These are phyloP conservation scores for Punica granatum DNA, from an alignment of 345 rosid species.

Conservation along the genomic window DNA sequence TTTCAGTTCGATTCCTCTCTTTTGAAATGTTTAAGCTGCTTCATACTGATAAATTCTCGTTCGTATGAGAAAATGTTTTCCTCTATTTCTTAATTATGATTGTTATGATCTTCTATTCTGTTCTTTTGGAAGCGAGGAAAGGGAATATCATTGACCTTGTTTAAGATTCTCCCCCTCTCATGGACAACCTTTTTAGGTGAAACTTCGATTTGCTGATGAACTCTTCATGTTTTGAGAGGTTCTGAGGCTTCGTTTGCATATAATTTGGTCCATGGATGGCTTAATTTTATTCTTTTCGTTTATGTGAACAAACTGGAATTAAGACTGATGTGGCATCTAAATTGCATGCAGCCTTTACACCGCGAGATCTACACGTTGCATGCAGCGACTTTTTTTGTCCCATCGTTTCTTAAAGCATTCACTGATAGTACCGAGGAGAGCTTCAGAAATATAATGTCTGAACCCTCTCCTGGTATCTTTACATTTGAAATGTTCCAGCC, in stretches of 20 bases:
- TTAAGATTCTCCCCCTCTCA: not conserved
- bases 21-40: not conserved
- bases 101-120: not conserved
- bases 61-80: not conserved
- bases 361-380: conserved; percentile 56
- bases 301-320: not conserved
- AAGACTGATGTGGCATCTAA: not conserved
- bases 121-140: not conserved
- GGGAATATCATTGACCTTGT: not conserved
- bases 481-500: conserved; percentile 86
- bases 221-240: too few species aligned
- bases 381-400: conserved; percentile 48
- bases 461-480: conserved; percentile 58
- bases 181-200: not conserved
- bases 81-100: not conserved
- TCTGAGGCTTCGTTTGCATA: not conserved
- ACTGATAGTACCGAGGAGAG: conserved; percentile 48
- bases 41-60: not conserved
- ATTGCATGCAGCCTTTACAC: conserved; percentile 72
- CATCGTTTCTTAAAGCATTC: conserved; percentile 68
- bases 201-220: not conserved
- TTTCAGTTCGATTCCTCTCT: not conserved
- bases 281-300: not conserved
- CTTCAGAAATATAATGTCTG: conserved; percentile 52
- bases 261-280: not conserved